Conservation (phyloP, 257 asterid species). For the Asclepias syriaca region DNA sequence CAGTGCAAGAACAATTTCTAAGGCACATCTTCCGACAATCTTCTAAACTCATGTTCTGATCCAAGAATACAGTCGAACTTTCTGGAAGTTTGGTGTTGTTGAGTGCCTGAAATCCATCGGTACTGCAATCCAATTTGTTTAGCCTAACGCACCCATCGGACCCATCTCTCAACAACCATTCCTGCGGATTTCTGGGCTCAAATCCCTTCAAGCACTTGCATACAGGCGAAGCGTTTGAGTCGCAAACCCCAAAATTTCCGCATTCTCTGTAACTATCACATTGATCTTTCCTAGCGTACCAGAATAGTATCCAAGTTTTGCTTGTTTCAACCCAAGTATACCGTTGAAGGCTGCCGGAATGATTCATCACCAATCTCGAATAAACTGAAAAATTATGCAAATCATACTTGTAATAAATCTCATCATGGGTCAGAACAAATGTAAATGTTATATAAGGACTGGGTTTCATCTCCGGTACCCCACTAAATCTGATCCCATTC, state of each 20-base stretch:
- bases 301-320: constrained; percentile 49
- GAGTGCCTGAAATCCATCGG: constrained; percentile 48
- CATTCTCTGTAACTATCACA: constrained; percentile 73
- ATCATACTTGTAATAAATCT: constrained; percentile 40
- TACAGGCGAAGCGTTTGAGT: constrained; percentile 62
- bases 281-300: constrained; percentile 83
- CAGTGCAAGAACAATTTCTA: constrained; percentile 64
- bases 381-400: constrained; percentile 41
- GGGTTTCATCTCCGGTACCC: constrained; percentile 84
- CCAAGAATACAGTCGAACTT: constrained; percentile 47
- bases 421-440: constrained; percentile 31
- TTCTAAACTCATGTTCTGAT: constrained; percentile 32
- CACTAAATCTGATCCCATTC: constrained; percentile 82
- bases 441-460: constrained; percentile 33
- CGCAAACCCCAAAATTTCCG: constrained; percentile 68
- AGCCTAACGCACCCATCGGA: constrained; percentile 59
- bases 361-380: constrained; percentile 43
- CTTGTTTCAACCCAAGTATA: constrained; percentile 58
- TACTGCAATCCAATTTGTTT: constrained; percentile 37
- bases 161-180: constrained; percentile 78
- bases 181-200: constrained; percentile 51
- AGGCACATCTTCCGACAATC: constrained; percentile 51
- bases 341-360: constrained; percentile 40
- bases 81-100: constrained; percentile 67
- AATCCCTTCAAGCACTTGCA: constrained; percentile 65